A percentile compares a stretch with the other conserved stretches of the same genome.
phyloP scores from a whole-genome alignment of 1,139 yeast genomes.

The Debaryomyces sp. region DNA sequence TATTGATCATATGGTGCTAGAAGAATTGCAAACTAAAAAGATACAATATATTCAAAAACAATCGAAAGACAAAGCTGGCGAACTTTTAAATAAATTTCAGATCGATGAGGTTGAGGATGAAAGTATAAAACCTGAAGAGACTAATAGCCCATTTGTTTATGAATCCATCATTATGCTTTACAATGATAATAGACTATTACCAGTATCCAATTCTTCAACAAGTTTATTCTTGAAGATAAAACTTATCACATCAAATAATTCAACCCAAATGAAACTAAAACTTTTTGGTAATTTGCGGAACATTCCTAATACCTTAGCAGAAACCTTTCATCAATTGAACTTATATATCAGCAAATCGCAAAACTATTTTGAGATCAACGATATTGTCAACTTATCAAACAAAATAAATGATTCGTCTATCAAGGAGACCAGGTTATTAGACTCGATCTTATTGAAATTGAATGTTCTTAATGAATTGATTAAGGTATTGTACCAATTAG shows the following conservation, averaged over 20 bases:
- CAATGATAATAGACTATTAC: constrained; percentile 38
- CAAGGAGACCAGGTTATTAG: constrained; percentile 20
- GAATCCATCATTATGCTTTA: constrained; percentile 37
- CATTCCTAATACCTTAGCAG: constrained; percentile 19
- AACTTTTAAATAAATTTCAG: constrained; percentile 15
- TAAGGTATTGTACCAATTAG: constrained; percentile 37
- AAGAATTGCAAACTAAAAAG: constrained; percentile 52
- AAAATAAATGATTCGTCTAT: constrained; percentile 20
- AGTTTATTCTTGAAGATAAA: constrained; percentile 37
- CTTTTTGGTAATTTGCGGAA: constrained; percentile 36
- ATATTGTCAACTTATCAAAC: constrained; percentile 28
- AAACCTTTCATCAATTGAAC: constrained; percentile 22
- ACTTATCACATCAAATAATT: constrained; percentile 24
- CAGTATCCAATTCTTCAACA: constrained; percentile 38
- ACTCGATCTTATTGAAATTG: constrained; percentile 31
- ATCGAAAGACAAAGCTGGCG: constrained; percentile 10
- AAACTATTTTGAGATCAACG: constrained; percentile 32
- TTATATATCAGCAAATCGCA: constrained; percentile 24
- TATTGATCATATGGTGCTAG: constrained; percentile 63
- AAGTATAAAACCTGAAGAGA: constrained; percentile 3
- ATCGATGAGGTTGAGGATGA: constrained; percentile 11
- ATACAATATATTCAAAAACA: constrained; percentile 32
- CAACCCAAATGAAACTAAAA: constrained; percentile 29
- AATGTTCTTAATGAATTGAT: constrained; percentile 37
- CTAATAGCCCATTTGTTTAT: constrained; percentile 17